Conservation (phyloP, 2,329 filamentous ascomycete genomes). For the Fusarium sp. region DNA sequence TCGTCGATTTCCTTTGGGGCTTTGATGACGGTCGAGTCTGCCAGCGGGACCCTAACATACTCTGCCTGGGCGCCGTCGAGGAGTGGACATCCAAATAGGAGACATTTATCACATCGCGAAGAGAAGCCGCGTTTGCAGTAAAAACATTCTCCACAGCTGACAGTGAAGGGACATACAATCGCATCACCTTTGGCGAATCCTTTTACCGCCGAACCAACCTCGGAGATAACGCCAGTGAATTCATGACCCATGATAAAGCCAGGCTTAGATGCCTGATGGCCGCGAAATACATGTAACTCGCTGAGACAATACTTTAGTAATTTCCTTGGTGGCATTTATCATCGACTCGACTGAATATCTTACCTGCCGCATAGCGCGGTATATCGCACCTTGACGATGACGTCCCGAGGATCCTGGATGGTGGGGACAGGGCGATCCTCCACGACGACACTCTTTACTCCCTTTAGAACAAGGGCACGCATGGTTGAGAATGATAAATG, state of each 20-base stretch:
- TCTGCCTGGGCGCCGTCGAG: slow-evolving; percentile 39
- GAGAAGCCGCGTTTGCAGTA: slow-evolving; percentile 28
- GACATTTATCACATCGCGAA: slow-evolving; percentile 24
- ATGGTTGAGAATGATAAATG: no score
- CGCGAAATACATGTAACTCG: slow-evolving; percentile 85
- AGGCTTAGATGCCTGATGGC: slow-evolving; percentile 77
- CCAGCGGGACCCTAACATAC: slow-evolving; percentile 29
- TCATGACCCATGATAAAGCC: slow-evolving; percentile 80
- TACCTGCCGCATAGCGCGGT: slow-evolving; percentile 37
- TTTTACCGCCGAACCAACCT: slow-evolving; percentile 68
- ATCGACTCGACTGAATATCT: not conserved
- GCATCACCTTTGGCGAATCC: slow-evolving; percentile 6
- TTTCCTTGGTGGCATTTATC: no score
- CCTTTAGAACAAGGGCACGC: slow-evolving; percentile 31
- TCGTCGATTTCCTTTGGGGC: slow-evolving; percentile 26
- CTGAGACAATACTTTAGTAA: not conserved
- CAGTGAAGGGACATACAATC: slow-evolving; percentile 36
- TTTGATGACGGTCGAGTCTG: slow-evolving; percentile 30
- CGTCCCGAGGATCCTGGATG: slow-evolving; percentile 7
- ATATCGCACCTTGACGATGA: slow-evolving; percentile 30
- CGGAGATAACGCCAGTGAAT: slow-evolving; percentile 80
- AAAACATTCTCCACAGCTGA: slow-evolving; percentile 39
- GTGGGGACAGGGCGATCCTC: slow-evolving; percentile 23
- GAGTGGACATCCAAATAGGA: slow-evolving; percentile 13
- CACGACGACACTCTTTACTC: slow-evolving; percentile 4